Base-by-base conservation (phyloP, 768 basidiomycete species). In the Lentinula aciculospora region DNA sequence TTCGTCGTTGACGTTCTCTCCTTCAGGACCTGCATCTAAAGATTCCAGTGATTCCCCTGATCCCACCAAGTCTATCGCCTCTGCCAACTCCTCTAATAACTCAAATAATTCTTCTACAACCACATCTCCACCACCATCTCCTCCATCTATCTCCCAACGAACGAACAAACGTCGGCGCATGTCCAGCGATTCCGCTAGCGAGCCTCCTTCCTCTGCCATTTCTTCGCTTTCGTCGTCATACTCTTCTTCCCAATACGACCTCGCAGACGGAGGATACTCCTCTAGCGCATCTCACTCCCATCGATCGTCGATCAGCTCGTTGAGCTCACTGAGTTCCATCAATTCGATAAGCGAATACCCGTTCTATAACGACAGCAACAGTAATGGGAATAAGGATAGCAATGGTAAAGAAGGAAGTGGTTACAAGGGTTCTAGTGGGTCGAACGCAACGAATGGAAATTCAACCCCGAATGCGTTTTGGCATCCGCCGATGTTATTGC, bases 401-500 rank as follows among this genome's bases (percentile, higher is more conserved):
- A 44, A 6, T 12, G 45, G 44, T 57, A 8, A 54, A 31, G 29
- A 31, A n/a, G n/a, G n/a, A n/a, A n/a, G n/a, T n/a, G n/a, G n/a
- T n/a, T n/a, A n/a, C n/a, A n/a, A n/a, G n/a, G n/a, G n/a, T n/a
- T n/a, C n/a, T n/a, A n/a, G n/a, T n/a, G n/a, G n/a, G n/a, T n/a
- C n/a, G n/a, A n/a, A n/a, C n/a, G n/a, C n/a, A n/a, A n/a, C n/a
- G 37, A 25, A 55, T 42, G 50, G 32, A 21, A 12, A 27, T 23
- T 36, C 48, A 15, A 29, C n/a, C 13, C 19, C 29, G 0, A 84
- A 80, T 61, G 81, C 85, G 7, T 86, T 88, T 64, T 90, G 88
- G 88, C 89, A 92, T 69, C 88, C 89, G 2, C 85, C 88, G 9
- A 86, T 87, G 79, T 76, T 87, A 62, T 74, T 81, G 3, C 81